These are phyloP conservation scores for Dendrobium chrysotoxum DNA, from an alignment of 106 monocot genomes.

Conservation along the genomic window DNA sequence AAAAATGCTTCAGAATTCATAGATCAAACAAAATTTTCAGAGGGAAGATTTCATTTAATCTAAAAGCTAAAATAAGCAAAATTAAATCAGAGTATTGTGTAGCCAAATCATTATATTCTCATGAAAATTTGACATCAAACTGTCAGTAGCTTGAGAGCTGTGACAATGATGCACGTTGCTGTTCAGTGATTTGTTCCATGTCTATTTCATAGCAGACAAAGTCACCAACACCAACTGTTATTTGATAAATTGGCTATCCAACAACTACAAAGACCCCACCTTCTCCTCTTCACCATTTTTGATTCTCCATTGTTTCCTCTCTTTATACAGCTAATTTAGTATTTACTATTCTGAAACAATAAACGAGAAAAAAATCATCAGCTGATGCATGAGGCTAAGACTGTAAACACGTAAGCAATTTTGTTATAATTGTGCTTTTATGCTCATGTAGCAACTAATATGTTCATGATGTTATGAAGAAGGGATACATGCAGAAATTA, in stretches of 20 bases:
- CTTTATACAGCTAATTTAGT: background rate
- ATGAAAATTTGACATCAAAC: background rate
- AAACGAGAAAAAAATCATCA: background rate
- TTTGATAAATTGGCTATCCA: conserved; percentile 3
- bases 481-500: too few relatives aligned
- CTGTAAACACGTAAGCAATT: background rate
- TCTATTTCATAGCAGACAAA: background rate
- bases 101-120: background rate
- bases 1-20: too few relatives aligned
- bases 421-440: background rate
- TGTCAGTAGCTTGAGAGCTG: background rate
- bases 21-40: too few relatives aligned
- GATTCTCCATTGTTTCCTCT: background rate
- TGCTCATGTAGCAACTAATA: too few relatives aligned
- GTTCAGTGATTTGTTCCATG: background rate
- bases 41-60: too few relatives aligned
- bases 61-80: background rate
- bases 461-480: too few relatives aligned
- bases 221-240: background rate
- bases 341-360: background rate
- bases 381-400: background rate
- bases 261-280: background rate
- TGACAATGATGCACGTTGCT: background rate
- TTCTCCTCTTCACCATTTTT: background rate
- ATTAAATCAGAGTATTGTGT: background rate